Evolutionary conservation across 2,329 filamentous ascomycete species (phyloP).

Genomic region (Cladosporium sp.): DNA sequence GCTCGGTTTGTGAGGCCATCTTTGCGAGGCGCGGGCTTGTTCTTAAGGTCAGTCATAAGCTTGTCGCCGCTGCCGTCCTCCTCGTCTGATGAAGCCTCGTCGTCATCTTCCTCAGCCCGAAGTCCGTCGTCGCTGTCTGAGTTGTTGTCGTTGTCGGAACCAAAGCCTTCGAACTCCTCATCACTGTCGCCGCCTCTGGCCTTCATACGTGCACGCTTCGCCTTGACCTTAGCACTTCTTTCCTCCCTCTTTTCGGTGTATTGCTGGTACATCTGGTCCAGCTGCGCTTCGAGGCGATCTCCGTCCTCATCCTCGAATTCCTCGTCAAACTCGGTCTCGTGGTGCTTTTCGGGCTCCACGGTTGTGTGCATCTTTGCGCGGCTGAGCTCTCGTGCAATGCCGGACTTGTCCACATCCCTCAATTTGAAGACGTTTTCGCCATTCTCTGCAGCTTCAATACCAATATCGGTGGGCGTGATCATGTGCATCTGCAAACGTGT

Average conservation of each 20-base stretch:
- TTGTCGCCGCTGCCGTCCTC: constrained; percentile 38
- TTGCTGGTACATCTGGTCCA: constrained; percentile 82
- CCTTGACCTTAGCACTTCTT: constrained; percentile 78
- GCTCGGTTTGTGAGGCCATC: constrained; percentile 77
- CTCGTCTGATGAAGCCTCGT: constrained; percentile 57
- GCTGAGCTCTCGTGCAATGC: constrained; percentile 61
- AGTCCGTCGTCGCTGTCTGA: constrained; percentile 51
- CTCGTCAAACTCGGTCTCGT: constrained; percentile 42
- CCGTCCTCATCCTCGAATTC: constrained; percentile 65
- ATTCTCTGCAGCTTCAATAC: constrained; percentile 69
- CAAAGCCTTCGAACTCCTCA: constrained; percentile 86
- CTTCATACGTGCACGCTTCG: constrained; percentile 80
- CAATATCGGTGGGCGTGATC: constrained; percentile 92
- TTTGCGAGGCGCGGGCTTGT: constrained; percentile 34
- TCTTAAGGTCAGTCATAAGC: constrained; percentile 59
- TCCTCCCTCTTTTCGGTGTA: constrained; percentile 78
- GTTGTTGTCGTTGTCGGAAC: constrained; percentile 59
- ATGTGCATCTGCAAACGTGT: constrained; percentile 97
- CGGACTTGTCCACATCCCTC: constrained; percentile 73
- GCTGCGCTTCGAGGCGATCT: constrained; percentile 75
- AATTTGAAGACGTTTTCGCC: constrained; percentile 74
- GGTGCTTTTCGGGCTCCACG: constrained; percentile 47
- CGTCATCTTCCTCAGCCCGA: constrained; percentile 51
- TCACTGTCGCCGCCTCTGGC: constrained; percentile 46
- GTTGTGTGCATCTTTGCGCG: constrained; percentile 75